A percentile compares a stretch with the other conserved stretches of the same genome.
These are phyloP conservation scores for Setomelanomma holmii DNA, from an alignment of 2,329 filamentous ascomycete species.

Conservation along the genomic window DNA sequence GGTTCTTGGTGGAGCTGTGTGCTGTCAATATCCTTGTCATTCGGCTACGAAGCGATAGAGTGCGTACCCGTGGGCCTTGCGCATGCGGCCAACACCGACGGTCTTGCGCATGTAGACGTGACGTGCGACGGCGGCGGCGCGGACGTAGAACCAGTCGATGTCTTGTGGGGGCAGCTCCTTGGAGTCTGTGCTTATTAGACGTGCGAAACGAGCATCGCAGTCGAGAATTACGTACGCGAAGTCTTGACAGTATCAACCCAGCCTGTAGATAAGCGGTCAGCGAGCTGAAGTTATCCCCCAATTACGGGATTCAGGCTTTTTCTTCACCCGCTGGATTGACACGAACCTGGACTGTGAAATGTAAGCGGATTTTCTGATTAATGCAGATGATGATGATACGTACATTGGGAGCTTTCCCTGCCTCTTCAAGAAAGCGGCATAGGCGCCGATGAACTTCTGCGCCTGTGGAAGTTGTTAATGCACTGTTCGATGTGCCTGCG, in stretches of 20 bases:
- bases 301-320: constrained; percentile 63
- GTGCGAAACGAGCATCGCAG: background rate
- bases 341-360: constrained; percentile 70
- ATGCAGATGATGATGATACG: constrained; percentile 13
- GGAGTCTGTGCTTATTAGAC: constrained; percentile 60
- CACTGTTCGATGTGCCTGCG: background rate
- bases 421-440: constrained; percentile 89
- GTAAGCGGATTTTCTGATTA: constrained; percentile 26
- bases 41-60: background rate
- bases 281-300: constrained; percentile 56
- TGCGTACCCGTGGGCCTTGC: constrained; percentile 80
- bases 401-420: constrained; percentile 87
- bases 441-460: constrained; percentile 88
- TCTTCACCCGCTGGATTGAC: constrained; percentile 45
- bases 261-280: constrained; percentile 68
- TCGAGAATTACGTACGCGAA: constrained; percentile 56
- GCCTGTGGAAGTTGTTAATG: constrained; percentile 60
- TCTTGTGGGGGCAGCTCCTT: constrained; percentile 98
- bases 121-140: constrained; percentile 92
- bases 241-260: constrained; percentile 99
- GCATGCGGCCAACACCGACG: constrained; percentile 95
- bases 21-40: constrained; percentile 9
- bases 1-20: constrained; percentile 80
- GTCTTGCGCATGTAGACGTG: constrained; percentile 99
- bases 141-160: constrained; percentile 93